Percentiles rank a stretch among this genome's conserved stretches.
Conservation (phyloP, 2,329 filamentous ascomycete genomes). For the Aspergillus fumigatus region DNA sequence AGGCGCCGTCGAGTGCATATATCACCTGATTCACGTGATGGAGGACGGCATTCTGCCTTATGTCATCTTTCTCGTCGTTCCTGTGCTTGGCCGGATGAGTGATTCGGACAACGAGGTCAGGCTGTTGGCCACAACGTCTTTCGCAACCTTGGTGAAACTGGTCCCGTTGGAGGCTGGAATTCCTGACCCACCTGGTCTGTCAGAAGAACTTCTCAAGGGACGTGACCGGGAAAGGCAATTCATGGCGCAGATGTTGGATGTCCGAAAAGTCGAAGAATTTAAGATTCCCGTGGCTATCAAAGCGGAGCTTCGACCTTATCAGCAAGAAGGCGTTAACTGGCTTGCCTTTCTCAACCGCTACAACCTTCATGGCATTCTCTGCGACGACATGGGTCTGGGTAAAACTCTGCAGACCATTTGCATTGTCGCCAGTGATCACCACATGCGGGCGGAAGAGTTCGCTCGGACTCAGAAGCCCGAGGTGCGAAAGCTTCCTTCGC, state of each 20-base stretch:
- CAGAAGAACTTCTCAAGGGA: constrained; percentile 79
- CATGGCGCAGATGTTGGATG: constrained; percentile 91
- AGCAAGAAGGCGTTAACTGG: constrained; percentile 99
- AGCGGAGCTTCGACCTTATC: constrained; percentile 90
- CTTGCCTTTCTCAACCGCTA: constrained; percentile 97
- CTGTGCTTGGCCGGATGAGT: constrained; percentile 95
- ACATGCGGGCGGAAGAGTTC: constrained; percentile 86
- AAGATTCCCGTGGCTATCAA: constrained; percentile 94
- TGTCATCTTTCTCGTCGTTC: constrained; percentile 97
- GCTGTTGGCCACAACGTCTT: constrained; percentile 90
- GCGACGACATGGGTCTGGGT: constrained; percentile 97
- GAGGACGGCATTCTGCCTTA: constrained; percentile 93
- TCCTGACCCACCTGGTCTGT: constrained; percentile 89
- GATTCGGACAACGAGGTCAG: constrained; percentile 96
- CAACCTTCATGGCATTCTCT: constrained; percentile 95
- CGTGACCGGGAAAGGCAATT: constrained; percentile 94
- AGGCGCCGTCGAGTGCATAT: constrained; percentile 90
- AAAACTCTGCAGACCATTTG: constrained; percentile 97
- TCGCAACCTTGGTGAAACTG: constrained; percentile 93
- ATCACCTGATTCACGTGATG: constrained; percentile 97
- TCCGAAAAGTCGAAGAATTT: constrained; percentile 94
- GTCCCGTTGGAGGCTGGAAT: constrained; percentile 96
- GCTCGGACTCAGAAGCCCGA: constrained; percentile 76
- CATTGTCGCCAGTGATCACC: constrained; percentile 96
- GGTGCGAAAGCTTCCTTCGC: constrained; percentile 72